Conservation (phyloP, 1,284 basidiomycete species). For the Ganoderma meredithae region DNA sequence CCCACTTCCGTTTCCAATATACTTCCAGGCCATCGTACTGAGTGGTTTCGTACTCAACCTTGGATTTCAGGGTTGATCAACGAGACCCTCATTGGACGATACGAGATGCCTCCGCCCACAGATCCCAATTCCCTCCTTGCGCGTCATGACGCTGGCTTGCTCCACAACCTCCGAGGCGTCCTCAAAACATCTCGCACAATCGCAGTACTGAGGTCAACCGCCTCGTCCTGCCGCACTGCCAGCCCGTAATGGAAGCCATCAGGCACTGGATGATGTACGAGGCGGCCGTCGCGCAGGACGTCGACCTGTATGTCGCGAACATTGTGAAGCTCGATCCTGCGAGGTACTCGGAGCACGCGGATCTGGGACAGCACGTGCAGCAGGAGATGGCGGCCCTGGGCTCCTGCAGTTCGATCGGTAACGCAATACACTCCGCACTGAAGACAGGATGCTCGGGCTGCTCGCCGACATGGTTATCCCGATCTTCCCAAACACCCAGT, state of each 20-base stretch:
- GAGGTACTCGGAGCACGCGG: constrained; percentile 49
- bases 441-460: not conserved
- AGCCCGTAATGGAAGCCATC: constrained; percentile 49
- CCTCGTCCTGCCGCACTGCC: constrained; percentile 44
- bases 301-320: constrained; percentile 46
- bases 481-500: not conserved
- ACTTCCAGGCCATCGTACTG: not conserved
- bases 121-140: constrained; percentile 43
- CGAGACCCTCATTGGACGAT: constrained; percentile 46
- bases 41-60: no score
- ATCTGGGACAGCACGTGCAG: constrained; percentile 35
- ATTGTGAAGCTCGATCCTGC: constrained; percentile 45
- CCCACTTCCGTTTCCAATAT: constrained; percentile 3
- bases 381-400: constrained; percentile 39
- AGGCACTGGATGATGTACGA: constrained; percentile 58
- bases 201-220: constrained; percentile 34
- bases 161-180: constrained; percentile 38
- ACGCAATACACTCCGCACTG: not conserved
- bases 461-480: constrained; percentile 19
- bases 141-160: constrained; percentile 45
- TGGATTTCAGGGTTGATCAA: constrained; percentile 42
- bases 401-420: no score
- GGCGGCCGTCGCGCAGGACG: constrained; percentile 45
- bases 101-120: constrained; percentile 37
- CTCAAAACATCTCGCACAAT: constrained; percentile 37